Base-by-base conservation (phyloP, 106 monocot species). In the Posidonia australis region DNA sequence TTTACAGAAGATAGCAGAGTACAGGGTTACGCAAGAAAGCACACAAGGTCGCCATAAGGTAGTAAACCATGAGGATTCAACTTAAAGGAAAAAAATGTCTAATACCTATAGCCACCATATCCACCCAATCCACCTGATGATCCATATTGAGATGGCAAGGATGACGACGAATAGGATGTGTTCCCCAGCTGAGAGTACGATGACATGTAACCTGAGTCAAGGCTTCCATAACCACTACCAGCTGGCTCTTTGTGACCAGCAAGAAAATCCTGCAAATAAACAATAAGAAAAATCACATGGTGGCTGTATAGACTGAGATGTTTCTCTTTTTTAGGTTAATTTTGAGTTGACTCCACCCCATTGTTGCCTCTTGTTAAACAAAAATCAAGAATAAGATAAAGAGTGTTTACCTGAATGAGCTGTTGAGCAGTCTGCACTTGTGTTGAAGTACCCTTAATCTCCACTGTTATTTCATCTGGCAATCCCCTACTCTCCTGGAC, bases 391-490 rank as follows among this genome's bases (percentile, higher is more conserved):
- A 28, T 2, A 30, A 17, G 7, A 58, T 14, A 11, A 41, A 5
- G 19, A 58, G 14, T 9, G 13, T 12, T 44, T 64, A 79, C 79
- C 70, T 75, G 70, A 23, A 79, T 67, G 27, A 79, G 79, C 63
- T 70, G 74, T 28, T 79, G 79, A 25, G 79, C 79, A 32, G 46
- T 19, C 54, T 79, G 74, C 0, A 79, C 79, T 26, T 79, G 70
- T 23, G 69, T 28, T 1, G 70, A 66, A 26, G 75, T 66, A 30
- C 79, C 79, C 60, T 79, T 79, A 9, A 79, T 79, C 62, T 79
- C 79, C 17, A 79, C 70, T 16, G 67, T 70, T 22, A 79, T 74
- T 58, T 79, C 74, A 75, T 79, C 79, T 13, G 79, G 70, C 17
- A 71, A 24, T n/a, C 74, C 74, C 46, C 51, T 54, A 11, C 60